Percentiles rank a stretch among this genome's conserved stretches.
Evolutionary conservation across 2,329 filamentous ascomycete genomes (phyloP).

Genomic region (Sordariomycetes sp.): DNA sequence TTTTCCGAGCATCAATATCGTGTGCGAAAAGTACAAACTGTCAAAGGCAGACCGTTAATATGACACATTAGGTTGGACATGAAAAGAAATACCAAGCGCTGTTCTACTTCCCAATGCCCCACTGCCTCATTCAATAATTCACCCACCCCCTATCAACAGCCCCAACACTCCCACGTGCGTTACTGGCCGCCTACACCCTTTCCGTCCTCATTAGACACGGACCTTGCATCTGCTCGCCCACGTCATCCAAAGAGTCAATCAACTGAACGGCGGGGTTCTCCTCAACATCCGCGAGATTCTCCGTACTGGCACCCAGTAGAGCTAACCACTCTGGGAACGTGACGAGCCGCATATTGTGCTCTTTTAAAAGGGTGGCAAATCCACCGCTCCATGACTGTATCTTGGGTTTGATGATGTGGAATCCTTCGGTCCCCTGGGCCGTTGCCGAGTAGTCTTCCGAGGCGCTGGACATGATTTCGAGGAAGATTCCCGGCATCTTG

Average conservation of each 20-base stretch:
- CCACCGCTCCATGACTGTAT: neutral
- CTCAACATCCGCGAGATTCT: neutral
- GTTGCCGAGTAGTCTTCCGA: neutral
- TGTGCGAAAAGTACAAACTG: too few relatives aligned
- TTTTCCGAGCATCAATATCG: too few relatives aligned
- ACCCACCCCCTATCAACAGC: neutral
- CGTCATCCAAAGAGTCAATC: neutral
- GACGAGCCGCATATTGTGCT: neutral
- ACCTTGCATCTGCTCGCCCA: neutral
- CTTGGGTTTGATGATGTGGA: neutral
- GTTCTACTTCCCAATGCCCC: neutral
- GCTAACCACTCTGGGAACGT: neutral
- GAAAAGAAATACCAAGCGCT: too few relatives aligned
- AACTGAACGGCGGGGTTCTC: neutral
- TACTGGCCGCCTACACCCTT: neutral
- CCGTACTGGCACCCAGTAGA: neutral
- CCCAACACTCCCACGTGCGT: neutral
- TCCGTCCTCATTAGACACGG: neutral
- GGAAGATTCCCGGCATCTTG: neutral
- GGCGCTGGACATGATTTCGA: neutral
- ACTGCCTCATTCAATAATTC: neutral
- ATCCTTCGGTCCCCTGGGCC: neutral
- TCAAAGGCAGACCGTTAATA: too few relatives aligned
- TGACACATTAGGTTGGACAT: too few relatives aligned
- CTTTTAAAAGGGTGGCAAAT: neutral